Conservation (phyloP, 2,329 filamentous ascomycete species). For the Neopestalotiopsis clavispora region DNA sequence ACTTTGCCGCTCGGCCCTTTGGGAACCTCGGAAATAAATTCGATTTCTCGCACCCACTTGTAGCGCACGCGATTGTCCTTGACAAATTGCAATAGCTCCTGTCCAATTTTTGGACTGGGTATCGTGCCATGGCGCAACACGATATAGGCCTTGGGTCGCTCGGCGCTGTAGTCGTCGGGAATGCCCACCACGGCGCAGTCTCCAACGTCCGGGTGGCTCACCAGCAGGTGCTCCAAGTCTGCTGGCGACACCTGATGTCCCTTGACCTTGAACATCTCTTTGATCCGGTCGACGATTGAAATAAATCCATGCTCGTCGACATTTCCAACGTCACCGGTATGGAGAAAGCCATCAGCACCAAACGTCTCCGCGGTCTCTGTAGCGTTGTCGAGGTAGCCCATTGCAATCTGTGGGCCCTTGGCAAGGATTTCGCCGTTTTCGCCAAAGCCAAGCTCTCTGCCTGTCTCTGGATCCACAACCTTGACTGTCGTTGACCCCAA, state of each 20-base stretch:
- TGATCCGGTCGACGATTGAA: conserved; percentile 63
- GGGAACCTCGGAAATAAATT: too few relatives aligned
- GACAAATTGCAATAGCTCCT: too few relatives aligned
- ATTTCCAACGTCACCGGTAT: conserved; percentile 61
- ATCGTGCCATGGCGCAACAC: conserved; percentile 32
- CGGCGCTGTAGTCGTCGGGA: conserved; percentile 53
- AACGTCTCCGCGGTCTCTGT: conserved; percentile 25
- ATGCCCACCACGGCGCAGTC: conserved; percentile 67
- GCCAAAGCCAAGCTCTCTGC: conserved; percentile 34
- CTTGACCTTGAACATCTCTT: conserved; percentile 53
- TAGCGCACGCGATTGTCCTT: too few relatives aligned
- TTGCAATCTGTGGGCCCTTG: conserved; percentile 50
- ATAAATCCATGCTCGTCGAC: conserved; percentile 60
- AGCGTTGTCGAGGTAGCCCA: conserved; percentile 47
- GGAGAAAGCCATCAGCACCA: conserved; percentile 16
- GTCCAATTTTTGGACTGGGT: too few relatives aligned
- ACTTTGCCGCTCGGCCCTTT: too few relatives aligned
- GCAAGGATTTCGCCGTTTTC: conserved; percentile 55
- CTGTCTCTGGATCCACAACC: conserved; percentile 45
- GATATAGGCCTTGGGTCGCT: conserved; percentile 66
- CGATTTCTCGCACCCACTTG: too few relatives aligned
- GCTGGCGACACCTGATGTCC: conserved; percentile 37
- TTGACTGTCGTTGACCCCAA: conserved; percentile 63
- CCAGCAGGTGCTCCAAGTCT: conserved; percentile 35
- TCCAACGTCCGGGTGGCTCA: conserved; percentile 45